Conservation (phyloP, 179 eudicot genomes). For the Carnegiea gigantea region DNA sequence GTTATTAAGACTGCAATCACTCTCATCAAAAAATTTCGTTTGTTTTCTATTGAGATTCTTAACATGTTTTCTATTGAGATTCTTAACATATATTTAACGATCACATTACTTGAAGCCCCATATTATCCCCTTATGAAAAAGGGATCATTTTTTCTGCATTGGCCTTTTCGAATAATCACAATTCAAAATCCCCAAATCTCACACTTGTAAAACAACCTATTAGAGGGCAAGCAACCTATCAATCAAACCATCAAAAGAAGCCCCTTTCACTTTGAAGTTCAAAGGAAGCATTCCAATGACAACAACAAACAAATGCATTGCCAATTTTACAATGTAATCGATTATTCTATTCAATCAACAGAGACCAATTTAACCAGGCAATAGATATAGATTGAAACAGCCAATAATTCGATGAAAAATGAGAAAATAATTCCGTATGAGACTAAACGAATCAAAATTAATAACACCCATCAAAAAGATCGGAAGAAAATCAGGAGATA, state of each 20-base stretch:
- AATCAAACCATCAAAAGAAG: neutral
- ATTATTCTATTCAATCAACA: neutral
- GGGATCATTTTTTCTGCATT: neutral
- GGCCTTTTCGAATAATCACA: neutral
- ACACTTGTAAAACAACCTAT: neutral
- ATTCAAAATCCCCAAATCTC: neutral
- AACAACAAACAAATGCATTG: neutral
- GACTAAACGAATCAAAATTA: neutral
- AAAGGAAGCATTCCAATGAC: too few relatives aligned
- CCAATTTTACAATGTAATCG: neutral
- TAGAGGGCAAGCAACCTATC: neutral
- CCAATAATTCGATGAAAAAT: neutral
- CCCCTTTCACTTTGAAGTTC: neutral
- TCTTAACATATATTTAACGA: too few relatives aligned
- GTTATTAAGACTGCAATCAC: too few relatives aligned
- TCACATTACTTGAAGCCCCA: neutral
- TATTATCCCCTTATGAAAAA: neutral
- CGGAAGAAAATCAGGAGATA: neutral
- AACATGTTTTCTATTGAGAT: too few relatives aligned
- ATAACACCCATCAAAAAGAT: constrained; percentile 17
- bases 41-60: neutral
- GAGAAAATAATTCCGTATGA: neutral
- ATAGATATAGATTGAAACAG: neutral
- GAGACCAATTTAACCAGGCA: neutral
- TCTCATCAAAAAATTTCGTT: neutral